Evolutionary conservation across 306 rosid species (phyloP).

Genomic region (Psophocarpus tetragonolobus): DNA sequence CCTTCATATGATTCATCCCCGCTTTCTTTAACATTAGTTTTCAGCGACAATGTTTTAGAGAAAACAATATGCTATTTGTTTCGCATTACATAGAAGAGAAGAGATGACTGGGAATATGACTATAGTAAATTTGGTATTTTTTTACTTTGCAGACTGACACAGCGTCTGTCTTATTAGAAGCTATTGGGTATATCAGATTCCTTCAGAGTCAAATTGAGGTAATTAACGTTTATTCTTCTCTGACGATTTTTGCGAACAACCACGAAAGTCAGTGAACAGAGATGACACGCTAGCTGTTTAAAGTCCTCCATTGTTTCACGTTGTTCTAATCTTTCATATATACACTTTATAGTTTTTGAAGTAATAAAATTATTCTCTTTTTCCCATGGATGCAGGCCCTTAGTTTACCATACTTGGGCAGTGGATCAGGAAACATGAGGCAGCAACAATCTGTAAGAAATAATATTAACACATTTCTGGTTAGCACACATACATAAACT

Average conservation of each 20-base stretch:
- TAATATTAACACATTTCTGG: constrained; percentile 22
- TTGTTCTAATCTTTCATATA: constrained; percentile 24
- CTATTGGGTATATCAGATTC: constrained; percentile 99
- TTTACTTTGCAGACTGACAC: constrained; percentile 98
- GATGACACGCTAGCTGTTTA: constrained; percentile 41
- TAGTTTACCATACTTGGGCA: constrained; percentile 89
- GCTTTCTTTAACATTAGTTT: neutral
- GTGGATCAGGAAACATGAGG: constrained; percentile 65
- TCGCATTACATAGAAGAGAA: constrained; percentile 26
- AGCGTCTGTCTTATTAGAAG: constrained; percentile 99
- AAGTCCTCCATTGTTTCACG: constrained; percentile 31
- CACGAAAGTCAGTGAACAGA: constrained; percentile 39
- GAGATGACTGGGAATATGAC: constrained; percentile 43
- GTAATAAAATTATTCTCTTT: constrained; percentile 37
- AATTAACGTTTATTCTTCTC: constrained; percentile 46
- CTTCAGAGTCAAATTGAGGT: constrained; percentile 99
- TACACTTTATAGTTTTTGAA: constrained; percentile 9
- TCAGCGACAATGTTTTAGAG: neutral
- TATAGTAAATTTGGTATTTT: constrained; percentile 47
- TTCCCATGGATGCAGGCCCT: constrained; percentile 79
- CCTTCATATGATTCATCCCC: neutral
- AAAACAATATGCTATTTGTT: neutral
- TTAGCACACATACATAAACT: constrained; percentile 24
- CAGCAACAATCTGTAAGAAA: constrained; percentile 81
- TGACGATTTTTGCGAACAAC: constrained; percentile 37